Conservation (phyloP, 2,329 filamentous ascomycete genomes). For the Xenosphaeropsis pyriputrescens region DNA sequence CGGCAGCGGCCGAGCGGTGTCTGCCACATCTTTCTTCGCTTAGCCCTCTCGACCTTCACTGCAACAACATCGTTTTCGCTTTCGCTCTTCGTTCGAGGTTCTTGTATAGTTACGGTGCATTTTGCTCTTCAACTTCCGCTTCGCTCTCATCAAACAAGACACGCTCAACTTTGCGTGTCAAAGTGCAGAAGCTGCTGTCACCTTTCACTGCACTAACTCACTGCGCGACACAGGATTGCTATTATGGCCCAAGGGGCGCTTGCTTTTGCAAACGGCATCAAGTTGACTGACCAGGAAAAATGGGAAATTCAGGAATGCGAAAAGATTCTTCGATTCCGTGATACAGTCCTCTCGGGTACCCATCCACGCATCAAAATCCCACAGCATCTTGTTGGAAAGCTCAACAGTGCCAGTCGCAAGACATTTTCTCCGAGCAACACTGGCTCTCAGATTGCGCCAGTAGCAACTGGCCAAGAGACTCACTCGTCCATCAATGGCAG, state of each 20-base stretch:
- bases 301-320: conserved; percentile 56
- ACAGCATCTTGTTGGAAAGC: conserved; percentile 21
- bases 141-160: background rate
- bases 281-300: conserved; percentile 30
- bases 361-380: conserved; percentile 48
- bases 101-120: too few relatives aligned
- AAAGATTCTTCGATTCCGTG: conserved; percentile 67
- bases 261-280: conserved; percentile 10
- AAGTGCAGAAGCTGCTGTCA: too few relatives aligned
- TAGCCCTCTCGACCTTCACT: too few relatives aligned
- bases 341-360: conserved; percentile 65
- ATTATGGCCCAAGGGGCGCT: conserved; percentile 21
- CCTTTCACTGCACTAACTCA: conserved; percentile 4
- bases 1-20: too few relatives aligned
- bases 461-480: conserved; percentile 8
- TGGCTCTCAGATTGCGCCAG: conserved; percentile 8
- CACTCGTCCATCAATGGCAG: conserved; percentile 2
- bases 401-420: conserved; percentile 4
- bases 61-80: too few relatives aligned
- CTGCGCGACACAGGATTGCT: background rate
- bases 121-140: conserved; percentile 4
- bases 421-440: background rate
- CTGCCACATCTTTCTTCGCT: too few relatives aligned
- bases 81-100: too few relatives aligned
- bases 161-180: too few relatives aligned